Conservation (phyloP, 352 stramenopile species). For the Pythium oligandrum region DNA sequence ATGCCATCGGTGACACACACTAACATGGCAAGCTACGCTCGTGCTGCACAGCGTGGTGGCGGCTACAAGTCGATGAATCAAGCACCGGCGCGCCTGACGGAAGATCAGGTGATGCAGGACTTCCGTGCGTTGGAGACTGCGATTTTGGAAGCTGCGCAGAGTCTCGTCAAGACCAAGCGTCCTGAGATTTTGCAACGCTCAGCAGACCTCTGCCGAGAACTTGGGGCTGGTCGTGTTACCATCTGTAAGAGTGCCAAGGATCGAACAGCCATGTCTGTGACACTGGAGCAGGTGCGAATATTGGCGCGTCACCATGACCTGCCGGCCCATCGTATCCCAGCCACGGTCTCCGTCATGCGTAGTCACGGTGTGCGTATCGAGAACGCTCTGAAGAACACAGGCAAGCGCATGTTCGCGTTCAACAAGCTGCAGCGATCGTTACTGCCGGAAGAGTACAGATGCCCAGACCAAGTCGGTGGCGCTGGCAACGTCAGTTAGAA, state of each 20-base stretch:
- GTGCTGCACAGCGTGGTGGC: conserved; percentile 19
- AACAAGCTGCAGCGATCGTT: conserved; percentile 87
- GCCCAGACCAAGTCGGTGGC: conserved; percentile 77
- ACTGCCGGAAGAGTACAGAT: conserved; percentile 82
- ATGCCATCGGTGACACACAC: conserved; percentile 6
- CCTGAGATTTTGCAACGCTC: conserved; percentile 81
- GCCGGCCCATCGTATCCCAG: conserved; percentile 60
- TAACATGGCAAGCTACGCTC: background rate
- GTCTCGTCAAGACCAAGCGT: conserved; percentile 83
- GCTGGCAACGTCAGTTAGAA: conserved; percentile 78
- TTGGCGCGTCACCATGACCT: conserved; percentile 81
- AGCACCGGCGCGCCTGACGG: conserved; percentile 48
- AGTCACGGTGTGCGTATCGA: conserved; percentile 85
- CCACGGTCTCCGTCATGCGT: conserved; percentile 84
- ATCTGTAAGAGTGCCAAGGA: conserved; percentile 98
- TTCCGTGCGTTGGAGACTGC: conserved; percentile 53
- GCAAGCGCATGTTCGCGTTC: conserved; percentile 86
- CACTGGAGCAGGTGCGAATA: conserved; percentile 91
- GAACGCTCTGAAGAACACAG: conserved; percentile 88
- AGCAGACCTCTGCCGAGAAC: conserved; percentile 70
- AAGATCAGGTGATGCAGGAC: conserved; percentile 68
- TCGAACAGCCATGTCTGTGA: conserved; percentile 97
- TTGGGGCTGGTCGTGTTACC: conserved; percentile 90
- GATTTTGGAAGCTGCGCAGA: conserved; percentile 76
- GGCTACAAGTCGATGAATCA: conserved; percentile 53